These are phyloP conservation scores for Candida insectorum DNA, from an alignment of 805 yeast species.

Conservation along the genomic window DNA sequence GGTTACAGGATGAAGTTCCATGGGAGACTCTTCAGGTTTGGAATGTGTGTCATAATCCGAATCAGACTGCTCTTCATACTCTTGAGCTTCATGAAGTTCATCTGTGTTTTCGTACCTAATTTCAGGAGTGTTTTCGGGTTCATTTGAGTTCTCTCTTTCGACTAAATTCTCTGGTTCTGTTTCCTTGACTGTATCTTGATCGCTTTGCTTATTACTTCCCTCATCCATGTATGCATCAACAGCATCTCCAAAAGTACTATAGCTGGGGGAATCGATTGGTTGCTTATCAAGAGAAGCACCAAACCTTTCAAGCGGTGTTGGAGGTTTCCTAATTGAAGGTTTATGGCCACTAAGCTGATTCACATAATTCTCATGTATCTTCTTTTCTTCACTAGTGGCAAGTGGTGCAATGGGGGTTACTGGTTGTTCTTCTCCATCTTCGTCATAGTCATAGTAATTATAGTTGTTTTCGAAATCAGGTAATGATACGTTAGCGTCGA, in stretches of 20 bases:
- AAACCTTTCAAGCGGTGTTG: slow-evolving; percentile 13
- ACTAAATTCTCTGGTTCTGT: not conserved
- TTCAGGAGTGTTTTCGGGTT: no score
- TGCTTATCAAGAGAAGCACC: not conserved
- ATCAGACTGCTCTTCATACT: not conserved
- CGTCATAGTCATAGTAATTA: slow-evolving; percentile 10
- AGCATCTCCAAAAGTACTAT: slow-evolving; percentile 28
- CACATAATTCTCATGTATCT: slow-evolving; percentile 22
- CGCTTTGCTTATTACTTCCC: slow-evolving; percentile 4
- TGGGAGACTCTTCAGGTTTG: not conserved
- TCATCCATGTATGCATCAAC: slow-evolving; percentile 26
- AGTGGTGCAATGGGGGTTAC: slow-evolving; percentile 26
- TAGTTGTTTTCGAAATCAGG: slow-evolving; percentile 26
- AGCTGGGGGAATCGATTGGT: slow-evolving; percentile 23
- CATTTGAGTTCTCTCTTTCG: not conserved
- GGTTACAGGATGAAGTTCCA: slow-evolving; percentile 17
- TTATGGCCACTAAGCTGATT: slow-evolving; percentile 22
- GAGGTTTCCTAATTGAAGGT: slow-evolving; percentile 37
- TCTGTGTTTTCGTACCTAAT: no score
- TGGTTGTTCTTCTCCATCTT: slow-evolving; percentile 7
- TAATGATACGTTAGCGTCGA: slow-evolving; percentile 21
- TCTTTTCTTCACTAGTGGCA: slow-evolving; percentile 17
- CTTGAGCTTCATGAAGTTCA: no score
- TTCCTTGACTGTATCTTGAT: not conserved
- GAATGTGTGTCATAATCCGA: not conserved